Evolutionary conservation across 139 green algal species (phyloP), one percentile per base, ranked within the genome.

Genomic region (Pseudopediastrum boryanum): DNA sequence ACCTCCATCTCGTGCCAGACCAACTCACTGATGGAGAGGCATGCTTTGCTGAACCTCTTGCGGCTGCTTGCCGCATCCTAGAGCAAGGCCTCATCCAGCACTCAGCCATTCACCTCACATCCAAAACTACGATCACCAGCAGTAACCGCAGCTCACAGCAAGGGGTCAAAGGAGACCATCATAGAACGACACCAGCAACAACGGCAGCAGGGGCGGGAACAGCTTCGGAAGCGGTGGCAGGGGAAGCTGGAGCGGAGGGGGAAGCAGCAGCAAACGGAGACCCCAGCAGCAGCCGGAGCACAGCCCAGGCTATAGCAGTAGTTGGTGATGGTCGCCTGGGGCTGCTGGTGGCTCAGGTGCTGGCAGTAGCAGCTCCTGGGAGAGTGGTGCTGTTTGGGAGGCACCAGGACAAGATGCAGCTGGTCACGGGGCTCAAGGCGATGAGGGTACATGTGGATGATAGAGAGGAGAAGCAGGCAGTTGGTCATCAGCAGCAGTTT

Each of bases 321-420:
- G 36, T 50, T 46, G 91, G 91, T n/a, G 89, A 94, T 77, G 91
- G 91, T 42, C 92, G 93, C 73, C 77, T 95, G 52, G 90, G 88
- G 1, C 82, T 94, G 64, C 84, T 94, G 27, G 75, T 91, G 2
- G 81, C 85, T 1, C 65, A 83, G 50, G 83, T 90, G 38, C 50
- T 92, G 41, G 71, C 73, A 31, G 27, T 56, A 27, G 67, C 62
- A 25, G 78, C 76, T 5, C 77, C 73, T 2, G 65, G 62, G 19
- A 76, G 54, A 25, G 59, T 92, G 2, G 84, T 68, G 3, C 80
- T 90, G 33, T 78, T 94, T 51, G 91, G 91, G 4, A 78, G 84
- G n/a, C 88, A 95, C 58, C 6, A 70, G 21, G 54, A 69, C 8
- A 95, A 95, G 72, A 86, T 95, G 75, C 66, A 64, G 9, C 82